A percentile compares a stretch with the other conserved stretches of the same genome.
These are phyloP conservation scores for Linderniella brevidens DNA, from an alignment of 257 asterid species.

Conservation along the genomic window DNA sequence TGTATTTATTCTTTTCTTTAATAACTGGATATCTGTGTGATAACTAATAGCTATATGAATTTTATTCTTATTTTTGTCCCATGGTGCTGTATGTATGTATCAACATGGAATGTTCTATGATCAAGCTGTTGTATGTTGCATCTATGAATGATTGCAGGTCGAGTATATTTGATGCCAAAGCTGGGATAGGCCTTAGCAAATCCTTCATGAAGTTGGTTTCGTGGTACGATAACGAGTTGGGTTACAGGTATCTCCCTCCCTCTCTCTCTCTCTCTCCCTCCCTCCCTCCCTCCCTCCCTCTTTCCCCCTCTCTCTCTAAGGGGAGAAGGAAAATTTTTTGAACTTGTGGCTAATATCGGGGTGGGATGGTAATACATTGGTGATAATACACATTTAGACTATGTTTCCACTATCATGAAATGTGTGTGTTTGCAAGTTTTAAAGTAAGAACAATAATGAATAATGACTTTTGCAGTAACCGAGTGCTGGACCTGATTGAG, in stretches of 20 bases:
- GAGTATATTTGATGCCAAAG: conserved; percentile 95
- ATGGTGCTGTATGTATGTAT: not conserved
- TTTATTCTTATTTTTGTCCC: not conserved
- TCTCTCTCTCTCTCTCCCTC: conserved; percentile 4
- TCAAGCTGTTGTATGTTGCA: too few relatives aligned
- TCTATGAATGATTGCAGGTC: conserved; percentile 34
- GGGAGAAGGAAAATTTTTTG: too few relatives aligned
- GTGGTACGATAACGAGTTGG: conserved; percentile 99
- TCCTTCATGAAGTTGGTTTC: conserved; percentile 87
- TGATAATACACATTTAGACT: too few relatives aligned
- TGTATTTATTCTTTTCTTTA: not conserved
- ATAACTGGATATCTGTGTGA: not conserved
- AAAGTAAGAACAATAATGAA: not conserved
- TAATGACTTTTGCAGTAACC: conserved; percentile 30
- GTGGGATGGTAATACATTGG: too few relatives aligned
- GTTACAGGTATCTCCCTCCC: conserved; percentile 61
- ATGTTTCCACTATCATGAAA: not conserved
- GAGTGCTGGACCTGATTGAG: conserved; percentile 90
- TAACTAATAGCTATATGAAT: too few relatives aligned
- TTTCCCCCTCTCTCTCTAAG: too few relatives aligned
- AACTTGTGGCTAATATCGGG: too few relatives aligned
- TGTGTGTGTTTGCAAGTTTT: too few relatives aligned
- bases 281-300: too few relatives aligned
- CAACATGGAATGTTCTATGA: too few relatives aligned
- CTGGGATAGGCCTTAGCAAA: conserved; percentile 83